Conservation (phyloP, 2,329 filamentous ascomycete species). For the Ophiostoma australiae region DNA sequence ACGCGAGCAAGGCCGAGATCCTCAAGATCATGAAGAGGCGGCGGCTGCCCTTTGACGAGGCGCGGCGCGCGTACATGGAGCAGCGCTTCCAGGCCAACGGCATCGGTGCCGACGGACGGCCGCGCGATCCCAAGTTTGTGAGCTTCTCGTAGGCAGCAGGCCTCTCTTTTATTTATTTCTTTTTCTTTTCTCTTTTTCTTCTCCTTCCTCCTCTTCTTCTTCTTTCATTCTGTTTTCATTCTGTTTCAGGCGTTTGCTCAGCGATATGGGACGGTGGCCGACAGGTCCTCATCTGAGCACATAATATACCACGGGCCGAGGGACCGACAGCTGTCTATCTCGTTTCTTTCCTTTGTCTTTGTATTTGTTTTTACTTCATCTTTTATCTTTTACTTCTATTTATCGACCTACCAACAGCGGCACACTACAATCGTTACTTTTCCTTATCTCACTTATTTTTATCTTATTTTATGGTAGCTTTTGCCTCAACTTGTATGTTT, state of each 20-base stretch:
- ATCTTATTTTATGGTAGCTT: neutral
- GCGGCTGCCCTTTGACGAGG: slow-evolving; percentile 83
- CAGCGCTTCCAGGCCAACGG: slow-evolving; percentile 79
- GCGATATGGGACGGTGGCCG: neutral
- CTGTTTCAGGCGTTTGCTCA: slow-evolving; percentile 13
- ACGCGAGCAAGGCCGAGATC: slow-evolving; percentile 73
- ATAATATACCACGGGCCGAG: slow-evolving; percentile 8
- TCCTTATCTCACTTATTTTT: neutral
- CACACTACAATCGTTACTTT: neutral
- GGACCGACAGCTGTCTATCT: neutral
- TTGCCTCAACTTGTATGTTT: neutral
- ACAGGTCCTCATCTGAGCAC: neutral
- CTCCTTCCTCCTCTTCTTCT: slow-evolving; percentile 6
- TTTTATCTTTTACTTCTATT: neutral
- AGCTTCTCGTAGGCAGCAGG: slow-evolving; percentile 63
- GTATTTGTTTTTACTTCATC: neutral
- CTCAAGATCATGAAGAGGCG: slow-evolving; percentile 85
- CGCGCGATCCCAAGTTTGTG: slow-evolving; percentile 90
- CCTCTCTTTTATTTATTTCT: neutral
- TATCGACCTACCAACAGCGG: neutral
- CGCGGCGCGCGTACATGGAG: slow-evolving; percentile 79
- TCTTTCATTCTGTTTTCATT: slow-evolving; percentile 17
- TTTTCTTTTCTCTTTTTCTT: neutral
- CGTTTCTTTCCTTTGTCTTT: neutral
- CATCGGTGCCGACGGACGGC: slow-evolving; percentile 81